Evolutionary conservation across 129 eudicot genomes (phyloP), one percentile per base, ranked within the genome.

Genomic region (Helianthus tuberosus): DNA sequence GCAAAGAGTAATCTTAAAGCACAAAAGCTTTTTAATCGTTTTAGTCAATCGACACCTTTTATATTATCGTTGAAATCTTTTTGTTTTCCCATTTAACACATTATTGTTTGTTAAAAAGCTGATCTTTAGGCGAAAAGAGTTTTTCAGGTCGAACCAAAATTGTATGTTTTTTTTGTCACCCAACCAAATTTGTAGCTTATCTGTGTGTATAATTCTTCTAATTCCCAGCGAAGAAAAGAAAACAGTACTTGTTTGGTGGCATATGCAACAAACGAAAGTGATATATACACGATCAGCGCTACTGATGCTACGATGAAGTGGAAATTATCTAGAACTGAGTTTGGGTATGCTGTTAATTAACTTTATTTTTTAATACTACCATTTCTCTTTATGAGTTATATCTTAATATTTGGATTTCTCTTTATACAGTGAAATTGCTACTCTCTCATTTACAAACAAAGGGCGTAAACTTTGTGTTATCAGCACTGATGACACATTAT

Each of bases 201-300:
- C 38, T 64, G 67, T 11, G 14, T 71, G 66, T 62, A 27, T 27
- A 52, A 11, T 71, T 15, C 16, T 13, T 15, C 39, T 13, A 54
- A 46, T 57, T 63, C 62, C 57, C 82, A 87, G 88, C 84, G 82
- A 47, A 84, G 46, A 72, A 84, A 84, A 68, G 84, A 68, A 60
- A 75, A 58, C 48, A 59, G 65, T 32, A 54, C 84, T 57, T 84
- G 83, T 68, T 80, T 87, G 72, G 82, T 87, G 36, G 91, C 88
- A 65, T 68, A 84, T 60, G 86, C 88, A 77, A 77, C 91, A 29
- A 72, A 75, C 4, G 63, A 14, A 48, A 84, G 91, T 7, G 78
- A 78, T 38, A 57, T 87, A 77, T 73, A 81, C 9, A 55, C 76
- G 35, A 58, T 87, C 27, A 61, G 78, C 58, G 79, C 77, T 72